Base-by-base conservation (phyloP, 1,284 basidiomycete genomes). In the Xanthoconium separans region DNA sequence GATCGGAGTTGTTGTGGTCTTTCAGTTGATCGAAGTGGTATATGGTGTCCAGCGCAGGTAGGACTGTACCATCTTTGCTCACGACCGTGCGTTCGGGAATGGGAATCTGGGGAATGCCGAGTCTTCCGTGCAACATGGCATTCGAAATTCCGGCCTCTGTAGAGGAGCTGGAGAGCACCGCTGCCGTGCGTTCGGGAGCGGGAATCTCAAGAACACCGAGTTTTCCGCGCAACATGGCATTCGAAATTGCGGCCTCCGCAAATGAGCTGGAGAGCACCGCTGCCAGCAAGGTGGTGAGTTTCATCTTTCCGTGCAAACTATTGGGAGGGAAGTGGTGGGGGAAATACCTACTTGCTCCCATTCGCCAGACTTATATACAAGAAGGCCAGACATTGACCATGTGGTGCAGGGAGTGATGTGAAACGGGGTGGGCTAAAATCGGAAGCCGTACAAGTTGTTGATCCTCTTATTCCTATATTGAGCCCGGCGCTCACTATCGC, bases 21-120 rank as follows among this genome's bases (percentile, higher is more conserved):
- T 89, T 85, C 57, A 89, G 72, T 65, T 89, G 87, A 61, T 83
- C 81, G 60, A 89, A 90, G 59, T 71, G 73, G 69, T 85, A 89
- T 3, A 77, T 76, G 0, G 78, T 82, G 45, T 75, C 75, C 29
- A 62, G 49, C 7, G 58, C 16, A 4, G 68, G 69, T n/a, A 60
- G 48, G 5, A 22, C 44, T 16, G 68, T 67, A 27, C 65, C 67
- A 12, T 68, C 62, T 10, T 46, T 57, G 33, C 55, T 53, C 6
- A 29, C 57, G 33, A 56, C 20, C 4, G 24, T 8, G 40, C 37
- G 54, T 30, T 58, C 55, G 4, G 57, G 51, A 2, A 58, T 36
- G 3, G 65, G 24, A 36, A 71, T 20, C 22, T 27, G 30, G 12
- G 62, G 64, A 15, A 70, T 44, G 13, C 36, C 7, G 11, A 57